Percentiles rank a stretch among this genome's conserved stretches.
These are phyloP conservation scores for Trichomonas gallinae DNA, from an alignment of 208 protist species.

Conservation along the genomic window DNA sequence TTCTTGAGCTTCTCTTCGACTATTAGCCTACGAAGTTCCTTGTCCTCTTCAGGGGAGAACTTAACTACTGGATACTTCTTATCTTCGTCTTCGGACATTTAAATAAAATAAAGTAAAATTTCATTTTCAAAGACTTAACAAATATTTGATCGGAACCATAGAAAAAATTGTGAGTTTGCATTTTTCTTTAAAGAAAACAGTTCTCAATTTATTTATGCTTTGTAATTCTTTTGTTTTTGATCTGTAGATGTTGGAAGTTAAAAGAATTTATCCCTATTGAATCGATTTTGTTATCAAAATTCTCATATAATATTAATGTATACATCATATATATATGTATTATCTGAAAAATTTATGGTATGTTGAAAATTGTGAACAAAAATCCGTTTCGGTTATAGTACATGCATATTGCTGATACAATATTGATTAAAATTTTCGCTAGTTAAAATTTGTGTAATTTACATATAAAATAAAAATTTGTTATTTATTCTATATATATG, in stretches of 20 bases:
- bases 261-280: no score
- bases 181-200: background rate
- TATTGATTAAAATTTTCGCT: no score
- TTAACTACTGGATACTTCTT: background rate
- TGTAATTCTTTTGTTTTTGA: background rate
- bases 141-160: background rate
- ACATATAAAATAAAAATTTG: background rate
- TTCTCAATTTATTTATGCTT: background rate
- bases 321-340: no score
- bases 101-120: background rate
- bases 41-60: background rate
- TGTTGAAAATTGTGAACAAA: no score
- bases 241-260: no score
- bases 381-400: no score
- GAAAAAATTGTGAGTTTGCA: background rate
- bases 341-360: no score
- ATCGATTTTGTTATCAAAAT: no score
- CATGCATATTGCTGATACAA: no score
- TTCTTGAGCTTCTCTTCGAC: background rate
- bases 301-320: no score
- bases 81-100: background rate
- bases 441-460: no score
- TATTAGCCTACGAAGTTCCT: background rate
- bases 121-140: background rate
- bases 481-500: background rate